phyloP scores from a whole-genome alignment of 768 basidiomycete genomes.

The Rhizopogon vulgaris region DNA sequence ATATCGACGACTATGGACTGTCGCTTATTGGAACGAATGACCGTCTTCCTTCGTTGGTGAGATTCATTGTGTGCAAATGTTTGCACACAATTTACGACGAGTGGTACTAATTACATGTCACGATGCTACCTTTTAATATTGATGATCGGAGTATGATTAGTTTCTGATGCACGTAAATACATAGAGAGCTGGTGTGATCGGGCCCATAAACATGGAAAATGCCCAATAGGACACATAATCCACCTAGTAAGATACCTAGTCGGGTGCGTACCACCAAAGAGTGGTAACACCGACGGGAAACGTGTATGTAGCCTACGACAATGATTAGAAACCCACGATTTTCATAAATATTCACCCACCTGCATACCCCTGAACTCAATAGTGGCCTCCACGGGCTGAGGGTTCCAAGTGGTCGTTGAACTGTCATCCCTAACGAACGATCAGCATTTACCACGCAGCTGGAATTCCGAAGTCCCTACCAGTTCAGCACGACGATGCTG shows the following conservation, averaged over 20 bases:
- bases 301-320: constrained; percentile 53
- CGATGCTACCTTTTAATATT: too few relatives aligned
- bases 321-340: constrained; percentile 1
- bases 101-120: too few relatives aligned
- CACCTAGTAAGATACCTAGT: not conserved
- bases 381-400: constrained; percentile 46
- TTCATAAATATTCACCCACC: constrained; percentile 24
- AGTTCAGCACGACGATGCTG: constrained; percentile 70
- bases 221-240: not conserved
- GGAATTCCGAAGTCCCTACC: constrained; percentile 24
- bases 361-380: constrained; percentile 62
- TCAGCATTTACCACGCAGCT: not conserved
- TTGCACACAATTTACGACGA: too few relatives aligned
- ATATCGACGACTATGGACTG: too few relatives aligned
- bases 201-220: not conserved
- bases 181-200: not conserved
- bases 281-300: constrained; percentile 74
- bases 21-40: too few relatives aligned
- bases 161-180: not conserved
- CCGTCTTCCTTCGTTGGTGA: constrained; percentile 4
- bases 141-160: too few relatives aligned
- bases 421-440: constrained; percentile 37
- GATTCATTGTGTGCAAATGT: constrained; percentile 6
- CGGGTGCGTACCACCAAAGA: constrained; percentile 41
- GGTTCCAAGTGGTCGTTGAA: constrained; percentile 44